Conservation (phyloP, 1,139 yeast species). For the Geotrichum restrictum region DNA sequence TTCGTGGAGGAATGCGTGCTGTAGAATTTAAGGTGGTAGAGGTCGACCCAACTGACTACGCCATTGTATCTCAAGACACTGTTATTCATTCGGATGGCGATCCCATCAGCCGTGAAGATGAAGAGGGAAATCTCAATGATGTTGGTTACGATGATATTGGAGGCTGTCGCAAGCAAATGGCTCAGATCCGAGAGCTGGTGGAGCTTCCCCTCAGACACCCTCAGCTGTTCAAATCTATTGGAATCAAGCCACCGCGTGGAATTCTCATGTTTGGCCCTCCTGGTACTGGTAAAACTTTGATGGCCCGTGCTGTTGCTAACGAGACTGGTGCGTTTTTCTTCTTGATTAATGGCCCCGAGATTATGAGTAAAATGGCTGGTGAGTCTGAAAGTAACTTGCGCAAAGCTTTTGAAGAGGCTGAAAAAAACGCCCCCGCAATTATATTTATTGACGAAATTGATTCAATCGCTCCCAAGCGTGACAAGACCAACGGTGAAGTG, state of each 20-base stretch:
- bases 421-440: constrained; percentile 94
- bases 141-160: constrained; percentile 99
- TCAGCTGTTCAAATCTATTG: constrained; percentile 90
- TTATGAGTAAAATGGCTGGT: constrained; percentile 99
- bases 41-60: constrained; percentile 95
- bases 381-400: constrained; percentile 95
- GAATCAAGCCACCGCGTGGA: constrained; percentile 97
- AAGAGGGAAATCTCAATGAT: constrained; percentile 90
- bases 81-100: constrained; percentile 98
- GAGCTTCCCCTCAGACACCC: constrained; percentile 97
- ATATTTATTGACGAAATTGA: constrained; percentile 97
- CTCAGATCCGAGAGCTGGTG: constrained; percentile 94
- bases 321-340: constrained; percentile 99
- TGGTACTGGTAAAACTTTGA: constrained; percentile 95
- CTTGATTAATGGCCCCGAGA: constrained; percentile 96
- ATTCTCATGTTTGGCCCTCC: constrained; percentile 98
- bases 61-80: constrained; percentile 97
- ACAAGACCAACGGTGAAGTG: constrained; percentile 98
- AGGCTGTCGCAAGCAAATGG: constrained; percentile 98
- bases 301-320: constrained; percentile 99
- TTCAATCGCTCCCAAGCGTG: constrained; percentile 98
- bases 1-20: constrained; percentile 98
- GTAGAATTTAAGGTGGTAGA: constrained; percentile 98
- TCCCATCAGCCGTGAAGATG: constrained; percentile 97
- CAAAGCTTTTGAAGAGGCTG: constrained; percentile 98